Base-by-base conservation (phyloP, 495 filamentous ascomycete species). In the Neurospora sp. region DNA sequence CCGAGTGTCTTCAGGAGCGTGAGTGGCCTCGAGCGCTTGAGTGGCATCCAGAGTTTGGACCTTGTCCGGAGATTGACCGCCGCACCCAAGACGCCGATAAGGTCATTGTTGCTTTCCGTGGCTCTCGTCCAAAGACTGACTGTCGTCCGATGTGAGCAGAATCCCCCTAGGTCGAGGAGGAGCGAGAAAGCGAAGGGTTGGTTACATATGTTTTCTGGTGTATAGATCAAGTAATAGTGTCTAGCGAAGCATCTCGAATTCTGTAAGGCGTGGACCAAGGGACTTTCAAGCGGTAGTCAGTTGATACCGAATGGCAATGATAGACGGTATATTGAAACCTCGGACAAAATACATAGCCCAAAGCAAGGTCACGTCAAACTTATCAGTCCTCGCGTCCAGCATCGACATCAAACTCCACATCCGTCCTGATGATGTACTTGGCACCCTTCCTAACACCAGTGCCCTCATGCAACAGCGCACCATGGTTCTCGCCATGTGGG, bases 391-490 rank as follows among this genome's bases (percentile, higher is more conserved):
- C 54, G 27, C 27, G 54, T 18, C 54, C 54, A 66, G 54, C 27
- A 8, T 84, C 84, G 42, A 86, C 72, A 77, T 86, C 85, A 49
- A 85, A 86, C 70, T 84, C 77, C 10, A 86, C 81, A 78, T 86
- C 85, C 8, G 85, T 85, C 72, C 85, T 75, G 71, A 86, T 86
- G 31, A 86, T 82, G 78, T 86, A 86, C 75, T 86, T 86, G 1
- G 79, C 79, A 1, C 81, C 85, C 74, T 80, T 81, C 35, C 79
- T 77, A 1, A 86, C 85, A 6, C 85, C 84, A 1, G 85, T 85
- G 0, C 85, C 85, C 76, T 86, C 85, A 75, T 86, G 85, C 72
- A 86, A 70, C 71, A 85, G 71, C 38, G 81, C 82, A 3, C 82
- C 82, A 35, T 79, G 78, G 4, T 82, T 80, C 49, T 86, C 85